Conservation (phyloP, 2,329 filamentous ascomycete species). For the Calcarisporium arbuscula region DNA sequence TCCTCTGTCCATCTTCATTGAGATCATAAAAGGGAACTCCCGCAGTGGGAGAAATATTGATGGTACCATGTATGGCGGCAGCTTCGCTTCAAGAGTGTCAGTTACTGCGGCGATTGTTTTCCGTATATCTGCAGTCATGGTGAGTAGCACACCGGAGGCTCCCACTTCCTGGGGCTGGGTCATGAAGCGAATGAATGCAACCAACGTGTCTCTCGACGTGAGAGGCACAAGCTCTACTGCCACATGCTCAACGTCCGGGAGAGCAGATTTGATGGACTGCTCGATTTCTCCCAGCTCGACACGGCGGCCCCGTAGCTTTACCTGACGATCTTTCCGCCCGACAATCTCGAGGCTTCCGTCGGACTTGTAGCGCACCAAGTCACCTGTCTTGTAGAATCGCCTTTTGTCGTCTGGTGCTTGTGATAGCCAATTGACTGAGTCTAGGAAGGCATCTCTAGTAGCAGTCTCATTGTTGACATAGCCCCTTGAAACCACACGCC, state of each 20-base stretch:
- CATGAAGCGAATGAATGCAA: constrained; percentile 5
- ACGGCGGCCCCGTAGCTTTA: constrained; percentile 50
- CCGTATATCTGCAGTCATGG: constrained; percentile 1
- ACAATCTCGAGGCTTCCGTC: constrained; percentile 34
- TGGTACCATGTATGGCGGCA: constrained; percentile 15
- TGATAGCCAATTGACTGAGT: constrained; percentile 2
- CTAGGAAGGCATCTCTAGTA: constrained; percentile 12
- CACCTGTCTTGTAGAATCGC: constrained; percentile 38
- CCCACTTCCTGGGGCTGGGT: no score
- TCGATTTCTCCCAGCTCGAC: constrained; percentile 34
- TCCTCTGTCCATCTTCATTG: constrained; percentile 11
- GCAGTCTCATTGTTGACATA: constrained; percentile 16
- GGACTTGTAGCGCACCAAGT: constrained; percentile 32
- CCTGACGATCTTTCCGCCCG: constrained; percentile 48
- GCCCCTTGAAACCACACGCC: constrained; percentile 12
- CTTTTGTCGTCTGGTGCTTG: constrained; percentile 12
- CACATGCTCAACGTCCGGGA: not conserved
- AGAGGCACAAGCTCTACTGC: constrained; percentile 5
- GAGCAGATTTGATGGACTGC: constrained; percentile 4
- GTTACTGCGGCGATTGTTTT: constrained; percentile 1
- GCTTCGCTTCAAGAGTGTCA: constrained; percentile 1
- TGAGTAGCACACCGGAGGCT: constrained; percentile 1
- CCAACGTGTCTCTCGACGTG: constrained; percentile 1
- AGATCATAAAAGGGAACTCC: constrained; percentile 12
- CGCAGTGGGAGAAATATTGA: constrained; percentile 10